phyloP scores from a whole-genome alignment of 2,329 filamentous ascomycete genomes.

The Xylaria sp. region DNA sequence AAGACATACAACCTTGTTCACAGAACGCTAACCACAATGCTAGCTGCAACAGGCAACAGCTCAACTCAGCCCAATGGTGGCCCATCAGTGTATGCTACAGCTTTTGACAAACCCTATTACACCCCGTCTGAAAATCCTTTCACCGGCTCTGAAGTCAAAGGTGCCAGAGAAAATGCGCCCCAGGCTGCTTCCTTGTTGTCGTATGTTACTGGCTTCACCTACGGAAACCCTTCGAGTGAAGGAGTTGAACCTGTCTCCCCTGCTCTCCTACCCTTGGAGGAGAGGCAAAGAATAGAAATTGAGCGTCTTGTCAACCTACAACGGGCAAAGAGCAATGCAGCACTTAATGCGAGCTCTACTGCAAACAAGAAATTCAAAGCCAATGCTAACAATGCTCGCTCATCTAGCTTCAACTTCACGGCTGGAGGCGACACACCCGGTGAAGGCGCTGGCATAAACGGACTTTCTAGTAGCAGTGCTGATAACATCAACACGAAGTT shows the following conservation, averaged over 20 bases:
- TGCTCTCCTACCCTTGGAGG: conserved; percentile 42
- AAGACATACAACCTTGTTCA: neutral
- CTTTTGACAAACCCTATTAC: conserved; percentile 20
- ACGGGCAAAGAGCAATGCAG: conserved; percentile 4
- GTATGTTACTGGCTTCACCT: neutral
- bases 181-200: conserved; percentile 1
- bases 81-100: conserved; percentile 52
- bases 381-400: conserved; percentile 40
- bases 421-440: conserved; percentile 47
- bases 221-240: conserved; percentile 35
- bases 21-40: conserved; percentile 17
- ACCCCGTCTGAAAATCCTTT: conserved; percentile 3
- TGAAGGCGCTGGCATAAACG: conserved; percentile 41
- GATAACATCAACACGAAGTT: conserved; percentile 67
- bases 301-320: conserved; percentile 41
- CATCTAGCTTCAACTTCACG: conserved; percentile 55
- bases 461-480: conserved; percentile 54
- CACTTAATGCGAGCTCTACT: conserved; percentile 1
- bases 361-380: conserved; percentile 13
- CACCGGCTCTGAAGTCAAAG: conserved; percentile 11
- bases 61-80: conserved; percentile 35
- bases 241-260: conserved; percentile 10
- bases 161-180: conserved; percentile 3
- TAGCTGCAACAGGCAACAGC: conserved; percentile 21
- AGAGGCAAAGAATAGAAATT: conserved; percentile 43